Conservation (phyloP, 2,329 filamentous ascomycete genomes). For the Thielaviopsis euricoi region DNA sequence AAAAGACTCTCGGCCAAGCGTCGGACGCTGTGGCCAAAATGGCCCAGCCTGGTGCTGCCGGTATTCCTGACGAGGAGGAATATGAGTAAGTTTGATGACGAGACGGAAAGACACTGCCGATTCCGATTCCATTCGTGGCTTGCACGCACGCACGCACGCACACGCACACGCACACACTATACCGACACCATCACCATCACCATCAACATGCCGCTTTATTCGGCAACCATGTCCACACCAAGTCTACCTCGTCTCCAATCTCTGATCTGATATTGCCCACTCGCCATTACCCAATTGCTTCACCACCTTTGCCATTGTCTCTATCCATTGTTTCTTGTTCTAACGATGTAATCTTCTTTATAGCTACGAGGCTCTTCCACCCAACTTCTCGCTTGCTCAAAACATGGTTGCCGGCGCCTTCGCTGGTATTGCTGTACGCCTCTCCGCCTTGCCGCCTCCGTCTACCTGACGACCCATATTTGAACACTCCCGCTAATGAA, state of each 20-base stretch:
- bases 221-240: not conserved
- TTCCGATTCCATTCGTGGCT: not conserved
- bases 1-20: slow-evolving; percentile 44
- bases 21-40: slow-evolving; percentile 51
- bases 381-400: slow-evolving; percentile 82
- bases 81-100: slow-evolving; percentile 46
- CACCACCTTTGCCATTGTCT: not conserved
- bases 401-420: slow-evolving; percentile 97
- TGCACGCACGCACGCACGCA: too few relatives aligned
- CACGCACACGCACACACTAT: too few relatives aligned
- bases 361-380: slow-evolving; percentile 81
- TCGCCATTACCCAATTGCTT: not conserved
- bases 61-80: slow-evolving; percentile 33
- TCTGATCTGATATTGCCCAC: not conserved
- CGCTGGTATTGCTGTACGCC: slow-evolving; percentile 77
- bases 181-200: too few relatives aligned
- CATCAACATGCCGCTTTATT: not conserved
- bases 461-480: not conserved
- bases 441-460: slow-evolving; percentile 1
- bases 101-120: not conserved
- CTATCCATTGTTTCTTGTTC: not conserved
- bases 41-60: slow-evolving; percentile 50
- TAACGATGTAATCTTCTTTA: not conserved
- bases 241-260: not conserved
- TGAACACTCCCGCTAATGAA: not conserved